Conservation (phyloP, 2,329 filamentous ascomycete genomes). For the Teratosphaeria zuluensis region DNA sequence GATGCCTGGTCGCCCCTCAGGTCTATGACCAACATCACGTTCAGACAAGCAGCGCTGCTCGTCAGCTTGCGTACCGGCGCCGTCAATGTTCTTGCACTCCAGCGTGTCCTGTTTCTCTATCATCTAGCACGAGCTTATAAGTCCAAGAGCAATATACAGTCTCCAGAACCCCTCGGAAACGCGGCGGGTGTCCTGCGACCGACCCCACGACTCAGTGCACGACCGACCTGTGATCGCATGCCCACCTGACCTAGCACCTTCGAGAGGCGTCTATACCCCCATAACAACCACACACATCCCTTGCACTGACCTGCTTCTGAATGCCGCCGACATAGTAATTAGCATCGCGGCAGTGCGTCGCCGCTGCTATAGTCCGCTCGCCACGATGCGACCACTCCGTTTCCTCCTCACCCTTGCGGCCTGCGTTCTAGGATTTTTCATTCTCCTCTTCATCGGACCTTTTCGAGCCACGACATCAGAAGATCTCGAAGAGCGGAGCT, state of each 20-base stretch:
- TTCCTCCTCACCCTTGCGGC: slow-evolving; percentile 35
- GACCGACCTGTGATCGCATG: not conserved
- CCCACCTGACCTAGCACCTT: not conserved
- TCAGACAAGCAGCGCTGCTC: no score
- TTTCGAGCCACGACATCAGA: slow-evolving; percentile 10
- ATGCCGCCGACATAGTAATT: not conserved
- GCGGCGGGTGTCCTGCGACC: not conserved
- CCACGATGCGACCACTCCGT: slow-evolving; percentile 31
- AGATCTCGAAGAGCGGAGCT: slow-evolving; percentile 22
- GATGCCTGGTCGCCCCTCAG: no score
- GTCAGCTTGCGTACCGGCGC: no score
- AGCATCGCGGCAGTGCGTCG: not conserved
- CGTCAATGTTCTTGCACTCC: no score
- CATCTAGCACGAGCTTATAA: not conserved
- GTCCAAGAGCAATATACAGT: not conserved
- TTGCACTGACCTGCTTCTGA: not conserved
- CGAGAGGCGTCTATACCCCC: not conserved
- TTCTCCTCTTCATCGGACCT: slow-evolving; percentile 34
- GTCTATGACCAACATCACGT: no score
- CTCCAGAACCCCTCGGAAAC: not conserved
- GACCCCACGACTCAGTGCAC: not conserved
- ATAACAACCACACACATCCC: not conserved
- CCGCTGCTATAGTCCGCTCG: not conserved
- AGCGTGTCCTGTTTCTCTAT: no score
- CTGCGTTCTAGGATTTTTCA: slow-evolving; percentile 32